A percentile compares a stretch with the other conserved stretches of the same genome.
phyloP scores from a whole-genome alignment of 305 asterid species.

The Fraxinus baroniana region DNA sequence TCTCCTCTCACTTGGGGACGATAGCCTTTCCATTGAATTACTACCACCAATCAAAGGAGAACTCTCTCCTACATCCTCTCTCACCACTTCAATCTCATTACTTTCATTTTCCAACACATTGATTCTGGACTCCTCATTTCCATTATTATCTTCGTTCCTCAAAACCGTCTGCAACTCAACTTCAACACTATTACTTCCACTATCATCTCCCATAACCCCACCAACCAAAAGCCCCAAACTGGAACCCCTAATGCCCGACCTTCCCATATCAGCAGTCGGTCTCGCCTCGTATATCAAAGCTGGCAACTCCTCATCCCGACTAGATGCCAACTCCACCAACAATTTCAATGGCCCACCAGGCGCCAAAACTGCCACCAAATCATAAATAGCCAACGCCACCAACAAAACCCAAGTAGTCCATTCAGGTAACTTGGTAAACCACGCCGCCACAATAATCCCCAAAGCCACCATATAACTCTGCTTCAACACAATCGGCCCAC shows the following conservation, averaged over 20 bases:
- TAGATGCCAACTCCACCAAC: constrained; percentile 86
- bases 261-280: constrained; percentile 49
- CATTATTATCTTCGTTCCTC: constrained; percentile 24
- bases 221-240: constrained; percentile 55
- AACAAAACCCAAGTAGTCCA: constrained; percentile 94
- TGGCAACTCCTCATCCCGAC: constrained; percentile 81
- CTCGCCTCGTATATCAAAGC: constrained; percentile 88
- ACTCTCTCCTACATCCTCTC: constrained; percentile 68
- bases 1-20: constrained; percentile 4
- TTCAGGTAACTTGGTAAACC: constrained; percentile 88
- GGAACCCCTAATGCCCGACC: constrained; percentile 41
- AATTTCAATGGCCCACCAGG: constrained; percentile 93
- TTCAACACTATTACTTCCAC: constrained; percentile 27
- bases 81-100: constrained; percentile 55
- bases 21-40: constrained; percentile 25
- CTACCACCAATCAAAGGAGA: constrained; percentile 64
- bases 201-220: constrained; percentile 40
- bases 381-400: constrained; percentile 86
- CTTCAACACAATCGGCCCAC: constrained; percentile 73
- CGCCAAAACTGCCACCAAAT: constrained; percentile 80
- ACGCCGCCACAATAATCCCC: constrained; percentile 87
- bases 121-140: constrained; percentile 27
- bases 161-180: constrained; percentile 59
- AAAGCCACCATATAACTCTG: constrained; percentile 72
- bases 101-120: constrained; percentile 32